A percentile compares a stretch with the other conserved stretches of the same genome.
phyloP scores from a whole-genome alignment of 1,284 basidiomycete genomes.

The Cystodermella granulosa region DNA sequence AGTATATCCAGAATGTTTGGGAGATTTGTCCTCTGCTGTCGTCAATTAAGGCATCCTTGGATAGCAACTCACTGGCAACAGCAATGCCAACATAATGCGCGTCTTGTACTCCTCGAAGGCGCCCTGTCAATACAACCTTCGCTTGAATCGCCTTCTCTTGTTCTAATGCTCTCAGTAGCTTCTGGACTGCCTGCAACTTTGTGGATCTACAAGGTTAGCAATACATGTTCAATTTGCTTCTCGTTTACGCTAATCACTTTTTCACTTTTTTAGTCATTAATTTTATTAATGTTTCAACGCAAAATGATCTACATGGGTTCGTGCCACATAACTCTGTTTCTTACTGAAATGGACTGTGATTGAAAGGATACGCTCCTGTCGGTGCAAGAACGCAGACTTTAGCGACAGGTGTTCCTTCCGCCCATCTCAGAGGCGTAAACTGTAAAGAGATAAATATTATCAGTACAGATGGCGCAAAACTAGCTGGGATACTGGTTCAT shows the following conservation, averaged over 20 bases:
- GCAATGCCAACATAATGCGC: too few relatives aligned
- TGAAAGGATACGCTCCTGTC: conserved; percentile 43
- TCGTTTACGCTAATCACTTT: background rate
- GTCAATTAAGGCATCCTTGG: too few relatives aligned
- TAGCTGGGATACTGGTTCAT: conserved; percentile 19
- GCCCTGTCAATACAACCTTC: too few relatives aligned
- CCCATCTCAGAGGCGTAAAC: conserved; percentile 14
- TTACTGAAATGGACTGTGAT: background rate
- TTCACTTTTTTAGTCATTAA: background rate
- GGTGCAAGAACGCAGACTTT: conserved; percentile 41
- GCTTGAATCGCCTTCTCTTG: background rate
- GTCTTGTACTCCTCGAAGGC: too few relatives aligned
- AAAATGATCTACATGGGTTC: conserved; percentile 2
- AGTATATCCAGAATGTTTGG: too few relatives aligned
- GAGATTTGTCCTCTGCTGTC: too few relatives aligned
- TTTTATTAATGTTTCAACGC: background rate
- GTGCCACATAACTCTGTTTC: background rate
- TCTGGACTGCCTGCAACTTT: background rate
- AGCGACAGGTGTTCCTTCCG: conserved; percentile 16
- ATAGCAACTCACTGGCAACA: too few relatives aligned
- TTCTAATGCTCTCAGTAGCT: background rate
- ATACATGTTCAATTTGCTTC: background rate
- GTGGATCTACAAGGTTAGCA: background rate
- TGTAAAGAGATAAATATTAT: conserved; percentile 17
- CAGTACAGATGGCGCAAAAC: conserved; percentile 2